Evolutionary conservation across 169 alveolate genomes (phyloP).

Genomic region (Babesia ovata): DNA sequence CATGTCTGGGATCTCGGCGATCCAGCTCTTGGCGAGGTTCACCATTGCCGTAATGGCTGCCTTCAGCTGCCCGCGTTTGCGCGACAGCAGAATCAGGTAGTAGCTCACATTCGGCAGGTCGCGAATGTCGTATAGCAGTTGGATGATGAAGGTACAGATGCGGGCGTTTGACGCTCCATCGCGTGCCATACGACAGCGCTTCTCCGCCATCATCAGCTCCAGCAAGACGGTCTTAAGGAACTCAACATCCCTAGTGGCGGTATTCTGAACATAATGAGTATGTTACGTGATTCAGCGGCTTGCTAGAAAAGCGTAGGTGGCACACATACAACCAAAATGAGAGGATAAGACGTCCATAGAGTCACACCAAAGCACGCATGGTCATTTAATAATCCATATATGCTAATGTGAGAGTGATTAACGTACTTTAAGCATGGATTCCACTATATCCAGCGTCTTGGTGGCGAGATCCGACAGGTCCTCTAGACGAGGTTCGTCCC

Average conservation of each 20-base stretch:
- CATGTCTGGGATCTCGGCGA: conserved; percentile 45
- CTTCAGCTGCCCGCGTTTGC: conserved; percentile 75
- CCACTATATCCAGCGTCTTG: conserved; percentile 48
- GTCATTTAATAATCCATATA: no score
- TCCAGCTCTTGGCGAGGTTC: conserved; percentile 69
- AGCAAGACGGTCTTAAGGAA: conserved; percentile 48
- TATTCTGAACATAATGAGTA: conserved; percentile 13
- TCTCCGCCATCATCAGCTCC: conserved; percentile 70
- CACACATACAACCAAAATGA: no score
- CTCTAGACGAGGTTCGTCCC: conserved; percentile 57
- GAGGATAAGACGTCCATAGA: no score
- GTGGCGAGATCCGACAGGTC: conserved; percentile 52
- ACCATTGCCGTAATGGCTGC: conserved; percentile 71
- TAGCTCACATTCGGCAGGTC: conserved; percentile 68
- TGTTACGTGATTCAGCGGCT: no score
- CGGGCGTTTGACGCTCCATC: conserved; percentile 77
- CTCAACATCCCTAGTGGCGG: conserved; percentile 38
- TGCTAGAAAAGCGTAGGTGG: no score
- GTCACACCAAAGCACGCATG: neutral
- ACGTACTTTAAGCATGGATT: conserved; percentile 47
- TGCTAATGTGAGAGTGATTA: no score
- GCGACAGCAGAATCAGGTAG: conserved; percentile 67
- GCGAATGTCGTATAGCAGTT: conserved; percentile 58
- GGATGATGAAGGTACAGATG: conserved; percentile 67
- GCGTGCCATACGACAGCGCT: conserved; percentile 71